Conservation (phyloP, 2,329 filamentous ascomycete species). For the Rhynchosporium secalis region DNA sequence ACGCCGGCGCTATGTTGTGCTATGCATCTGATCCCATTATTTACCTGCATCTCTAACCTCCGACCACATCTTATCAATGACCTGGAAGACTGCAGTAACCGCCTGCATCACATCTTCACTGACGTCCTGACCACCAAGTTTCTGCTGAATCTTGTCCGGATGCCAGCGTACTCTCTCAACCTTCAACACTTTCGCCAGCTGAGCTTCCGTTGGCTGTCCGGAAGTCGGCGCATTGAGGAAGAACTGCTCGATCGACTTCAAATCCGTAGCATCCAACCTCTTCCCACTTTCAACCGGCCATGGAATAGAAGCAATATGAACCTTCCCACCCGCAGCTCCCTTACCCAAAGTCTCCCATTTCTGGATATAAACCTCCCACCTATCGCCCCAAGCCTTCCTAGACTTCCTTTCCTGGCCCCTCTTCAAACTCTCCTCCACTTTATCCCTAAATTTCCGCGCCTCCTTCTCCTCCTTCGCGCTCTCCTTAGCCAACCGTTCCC, state of each 20-base stretch:
- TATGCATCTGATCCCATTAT: constrained; percentile 14
- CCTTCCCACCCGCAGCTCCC: constrained; percentile 43
- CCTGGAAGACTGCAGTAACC: constrained; percentile 89
- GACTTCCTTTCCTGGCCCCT: constrained; percentile 61
- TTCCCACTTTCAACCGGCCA: constrained; percentile 68
- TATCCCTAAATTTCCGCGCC: constrained; percentile 52
- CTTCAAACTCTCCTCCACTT: constrained; percentile 69
- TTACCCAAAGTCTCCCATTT: constrained; percentile 59
- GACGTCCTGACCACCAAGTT: constrained; percentile 69
- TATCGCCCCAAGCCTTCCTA: constrained; percentile 52
- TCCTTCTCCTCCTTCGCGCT: constrained; percentile 44
- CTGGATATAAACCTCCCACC: constrained; percentile 64
- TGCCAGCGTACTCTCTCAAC: constrained; percentile 91
- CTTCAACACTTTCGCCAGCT: constrained; percentile 62
- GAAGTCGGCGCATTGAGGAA: constrained; percentile 52
- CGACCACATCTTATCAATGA: constrained; percentile 79
- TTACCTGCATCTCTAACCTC: constrained; percentile 44
- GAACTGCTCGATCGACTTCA: constrained; percentile 61
- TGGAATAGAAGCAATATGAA: constrained; percentile 49
- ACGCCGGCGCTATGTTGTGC: constrained; percentile 27
- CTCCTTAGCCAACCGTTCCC: constrained; percentile 44
- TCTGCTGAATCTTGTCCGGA: constrained; percentile 95
- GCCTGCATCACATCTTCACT: constrained; percentile 71
- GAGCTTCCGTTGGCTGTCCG: constrained; percentile 37
- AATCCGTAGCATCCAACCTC: constrained; percentile 51